Evolutionary conservation across 2,329 filamentous ascomycete species (phyloP).

Genomic region (Fusarium verrucosum): DNA sequence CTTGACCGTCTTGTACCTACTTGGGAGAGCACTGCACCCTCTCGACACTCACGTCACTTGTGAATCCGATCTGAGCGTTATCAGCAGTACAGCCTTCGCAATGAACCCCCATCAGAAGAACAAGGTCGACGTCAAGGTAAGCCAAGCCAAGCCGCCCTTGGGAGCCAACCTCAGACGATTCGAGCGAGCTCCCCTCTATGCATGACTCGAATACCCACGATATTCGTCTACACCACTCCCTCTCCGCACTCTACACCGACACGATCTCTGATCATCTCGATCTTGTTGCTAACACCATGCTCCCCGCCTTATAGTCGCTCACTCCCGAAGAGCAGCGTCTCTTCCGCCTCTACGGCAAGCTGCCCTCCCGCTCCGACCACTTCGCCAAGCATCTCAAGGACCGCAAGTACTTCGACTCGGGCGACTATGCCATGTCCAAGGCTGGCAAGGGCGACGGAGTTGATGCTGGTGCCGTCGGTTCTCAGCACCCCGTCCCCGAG

Average conservation of each 20-base stretch:
- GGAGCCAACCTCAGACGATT: slow-evolving; percentile 31
- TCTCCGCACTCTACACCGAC: not conserved
- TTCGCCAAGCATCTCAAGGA: slow-evolving; percentile 99
- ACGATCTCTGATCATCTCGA: not conserved
- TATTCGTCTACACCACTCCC: not conserved
- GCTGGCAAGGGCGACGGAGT: slow-evolving; percentile 95
- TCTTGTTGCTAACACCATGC: slow-evolving; percentile 31
- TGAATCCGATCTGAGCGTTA: slow-evolving; percentile 2
- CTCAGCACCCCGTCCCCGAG: slow-evolving; percentile 92
- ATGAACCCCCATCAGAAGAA: slow-evolving; percentile 99
- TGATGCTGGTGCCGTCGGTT: slow-evolving; percentile 92
- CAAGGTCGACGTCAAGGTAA: slow-evolving; percentile 95
- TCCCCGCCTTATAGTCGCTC: slow-evolving; percentile 71
- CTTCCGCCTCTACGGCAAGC: slow-evolving; percentile 97
- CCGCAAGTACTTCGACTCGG: slow-evolving; percentile 98
- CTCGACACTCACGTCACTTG: not conserved
- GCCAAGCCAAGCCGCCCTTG: slow-evolving; percentile 74
- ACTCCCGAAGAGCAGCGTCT: slow-evolving; percentile 95
- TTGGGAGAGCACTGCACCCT: slow-evolving; percentile 8
- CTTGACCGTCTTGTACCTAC: slow-evolving; percentile 13
- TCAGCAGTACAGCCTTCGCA: slow-evolving; percentile 39
- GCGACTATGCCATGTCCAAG: slow-evolving; percentile 96
- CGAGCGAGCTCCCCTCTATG: slow-evolving; percentile 17
- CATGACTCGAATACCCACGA: slow-evolving; percentile 25
- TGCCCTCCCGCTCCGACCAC: slow-evolving; percentile 94